Evolutionary conservation across 495 filamentous ascomycete species (phyloP).

Genomic region (Penicillium roqueforti): DNA sequence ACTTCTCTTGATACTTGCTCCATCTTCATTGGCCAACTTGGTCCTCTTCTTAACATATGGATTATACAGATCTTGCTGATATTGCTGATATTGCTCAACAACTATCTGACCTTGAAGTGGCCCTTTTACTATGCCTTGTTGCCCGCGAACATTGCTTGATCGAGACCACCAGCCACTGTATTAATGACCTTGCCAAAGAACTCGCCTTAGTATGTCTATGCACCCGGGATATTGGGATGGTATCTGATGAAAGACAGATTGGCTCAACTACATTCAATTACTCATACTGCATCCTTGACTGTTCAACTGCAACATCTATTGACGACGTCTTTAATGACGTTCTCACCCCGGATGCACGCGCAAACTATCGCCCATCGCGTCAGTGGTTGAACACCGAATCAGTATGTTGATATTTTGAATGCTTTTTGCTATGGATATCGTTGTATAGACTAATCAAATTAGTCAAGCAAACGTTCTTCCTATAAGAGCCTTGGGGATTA

Average conservation of each 20-base stretch:
- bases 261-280: conserved; percentile 69
- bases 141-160: conserved; percentile 84
- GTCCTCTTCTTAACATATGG: conserved; percentile 44
- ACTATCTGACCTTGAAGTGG: conserved; percentile 85
- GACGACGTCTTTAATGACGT: conserved; percentile 75
- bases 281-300: conserved; percentile 61
- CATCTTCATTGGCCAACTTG: conserved; percentile 1
- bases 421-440: neutral
- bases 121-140: conserved; percentile 72
- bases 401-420: conserved; percentile 12
- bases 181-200: conserved; percentile 66
- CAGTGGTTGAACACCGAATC: conserved; percentile 18
- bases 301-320: conserved; percentile 63
- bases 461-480: conserved; percentile 27
- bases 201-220: conserved; percentile 56
- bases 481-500: conserved; percentile 19
- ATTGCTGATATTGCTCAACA: conserved; percentile 64
- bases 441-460: conserved; percentile 2
- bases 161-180: conserved; percentile 57
- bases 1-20: neutral
- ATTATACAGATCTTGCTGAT: conserved; percentile 53
- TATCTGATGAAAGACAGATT: conserved; percentile 44
- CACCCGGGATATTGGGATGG: neutral
- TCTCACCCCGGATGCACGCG: conserved; percentile 38
- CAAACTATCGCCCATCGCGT: conserved; percentile 14